Percentiles rank a stretch among this genome's conserved stretches.
Conservation (phyloP, 2,329 filamentous ascomycete genomes). For the Cladophialophora carrionii region DNA sequence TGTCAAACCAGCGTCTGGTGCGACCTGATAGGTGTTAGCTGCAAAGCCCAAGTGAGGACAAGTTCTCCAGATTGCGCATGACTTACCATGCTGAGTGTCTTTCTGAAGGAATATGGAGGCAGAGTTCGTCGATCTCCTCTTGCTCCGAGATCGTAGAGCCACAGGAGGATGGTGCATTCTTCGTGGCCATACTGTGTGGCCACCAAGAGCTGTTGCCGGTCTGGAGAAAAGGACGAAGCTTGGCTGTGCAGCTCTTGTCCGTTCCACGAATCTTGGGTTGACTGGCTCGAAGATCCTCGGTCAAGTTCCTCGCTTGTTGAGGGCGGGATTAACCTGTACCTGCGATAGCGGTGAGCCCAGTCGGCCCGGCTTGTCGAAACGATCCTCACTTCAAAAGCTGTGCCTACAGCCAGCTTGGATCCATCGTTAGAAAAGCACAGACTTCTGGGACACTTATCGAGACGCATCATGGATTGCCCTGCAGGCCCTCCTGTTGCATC, state of each 20-base stretch:
- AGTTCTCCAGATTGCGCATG: not conserved
- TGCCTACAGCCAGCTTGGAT: conserved; percentile 8
- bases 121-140: not conserved
- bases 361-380: not conserved
- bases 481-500: not conserved
- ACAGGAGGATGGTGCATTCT: not conserved
- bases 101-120: not conserved
- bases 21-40: not conserved
- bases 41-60: not conserved
- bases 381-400: conserved; percentile 6
- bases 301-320: not conserved
- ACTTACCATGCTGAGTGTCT: conserved; percentile 6
- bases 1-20: conserved; percentile 3
- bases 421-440: conserved; percentile 6
- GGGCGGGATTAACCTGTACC: not conserved
- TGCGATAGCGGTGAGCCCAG: not conserved
- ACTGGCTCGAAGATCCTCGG: not conserved
- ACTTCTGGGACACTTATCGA: not conserved
- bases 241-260: not conserved
- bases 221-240: conserved; percentile 2
- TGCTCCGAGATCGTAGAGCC: conserved; percentile 4
- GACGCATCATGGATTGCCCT: conserved; percentile 2
- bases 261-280: not conserved
- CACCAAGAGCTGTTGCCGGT: not conserved
- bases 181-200: conserved; percentile 9